Evolutionary conservation across 2,329 filamentous ascomycete species (phyloP).

Genomic region (Verticillium albo-atrum): DNA sequence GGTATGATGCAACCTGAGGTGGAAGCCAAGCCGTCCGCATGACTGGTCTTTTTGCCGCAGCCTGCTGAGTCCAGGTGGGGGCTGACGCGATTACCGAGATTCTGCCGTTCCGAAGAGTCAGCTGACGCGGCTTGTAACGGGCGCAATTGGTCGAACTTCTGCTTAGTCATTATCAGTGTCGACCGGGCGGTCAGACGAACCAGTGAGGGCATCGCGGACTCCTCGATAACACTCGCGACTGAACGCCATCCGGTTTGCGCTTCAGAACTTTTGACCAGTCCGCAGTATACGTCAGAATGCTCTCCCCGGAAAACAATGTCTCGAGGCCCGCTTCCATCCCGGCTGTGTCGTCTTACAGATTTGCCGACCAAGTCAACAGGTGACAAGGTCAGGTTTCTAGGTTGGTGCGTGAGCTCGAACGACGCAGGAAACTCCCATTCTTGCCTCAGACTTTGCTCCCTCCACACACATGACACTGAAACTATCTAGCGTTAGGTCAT

Average conservation of each 20-base stretch:
- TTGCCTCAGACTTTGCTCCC: not conserved
- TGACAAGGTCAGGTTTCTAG: slow-evolving; percentile 87
- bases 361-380: slow-evolving; percentile 47
- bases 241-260: too few species aligned
- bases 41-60: not conserved
- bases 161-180: not conserved
- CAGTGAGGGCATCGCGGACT: not conserved
- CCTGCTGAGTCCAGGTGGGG: not conserved
- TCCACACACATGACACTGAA: not conserved
- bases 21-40: not conserved
- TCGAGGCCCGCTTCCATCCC: slow-evolving; percentile 58
- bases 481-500: slow-evolving; percentile 42
- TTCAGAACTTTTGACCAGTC: too few species aligned
- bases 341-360: slow-evolving; percentile 59
- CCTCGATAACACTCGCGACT: not conserved
- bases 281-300: too few species aligned
- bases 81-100: not conserved
- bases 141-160: not conserved
- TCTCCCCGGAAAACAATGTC: slow-evolving; percentile 48
- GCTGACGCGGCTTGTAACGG: not conserved
- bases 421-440: too few species aligned
- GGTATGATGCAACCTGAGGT: not conserved
- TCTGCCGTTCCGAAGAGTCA: not conserved
- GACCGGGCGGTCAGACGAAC: not conserved
- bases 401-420: slow-evolving; percentile 80